phyloP scores from a whole-genome alignment of 1,139 yeast genomes.

The Scheffersomyces cryptocercus region DNA sequence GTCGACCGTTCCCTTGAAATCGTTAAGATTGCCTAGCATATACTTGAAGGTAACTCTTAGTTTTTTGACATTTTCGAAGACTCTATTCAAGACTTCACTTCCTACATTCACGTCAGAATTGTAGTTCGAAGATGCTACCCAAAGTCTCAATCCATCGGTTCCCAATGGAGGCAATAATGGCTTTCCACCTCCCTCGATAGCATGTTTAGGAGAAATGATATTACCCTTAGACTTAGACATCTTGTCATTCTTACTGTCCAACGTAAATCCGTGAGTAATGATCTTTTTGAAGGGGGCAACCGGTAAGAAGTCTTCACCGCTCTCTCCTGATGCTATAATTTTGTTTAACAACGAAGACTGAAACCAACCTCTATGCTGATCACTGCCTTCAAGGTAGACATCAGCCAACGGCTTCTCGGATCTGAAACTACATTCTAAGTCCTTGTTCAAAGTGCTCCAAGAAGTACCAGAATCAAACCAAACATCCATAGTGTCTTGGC shows the following conservation, averaged over 20 bases:
- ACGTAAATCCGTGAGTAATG: constrained; percentile 89
- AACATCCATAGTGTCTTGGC: constrained; percentile 94
- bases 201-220: constrained; percentile 65
- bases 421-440: constrained; percentile 26
- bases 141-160: constrained; percentile 84
- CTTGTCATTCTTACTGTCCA: constrained; percentile 82
- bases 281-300: constrained; percentile 70
- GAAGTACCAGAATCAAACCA: constrained; percentile 99
- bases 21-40: constrained; percentile 72
- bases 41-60: constrained; percentile 79
- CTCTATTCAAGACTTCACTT: constrained; percentile 69
- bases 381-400: constrained; percentile 89
- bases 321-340: constrained; percentile 51
- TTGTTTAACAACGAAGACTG: constrained; percentile 88
- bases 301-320: constrained; percentile 38
- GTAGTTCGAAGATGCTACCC: constrained; percentile 90
- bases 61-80: constrained; percentile 79
- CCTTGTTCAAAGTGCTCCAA: constrained; percentile 67
- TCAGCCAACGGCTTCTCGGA: constrained; percentile 55
- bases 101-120: constrained; percentile 79
- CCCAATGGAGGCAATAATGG: constrained; percentile 70
- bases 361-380: constrained; percentile 99
- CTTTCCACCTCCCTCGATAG: constrained; percentile 65
- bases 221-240: constrained; percentile 96
- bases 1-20: constrained; percentile 21